phyloP scores from a whole-genome alignment of 345 rosid species.

The Alliaria petiolata region DNA sequence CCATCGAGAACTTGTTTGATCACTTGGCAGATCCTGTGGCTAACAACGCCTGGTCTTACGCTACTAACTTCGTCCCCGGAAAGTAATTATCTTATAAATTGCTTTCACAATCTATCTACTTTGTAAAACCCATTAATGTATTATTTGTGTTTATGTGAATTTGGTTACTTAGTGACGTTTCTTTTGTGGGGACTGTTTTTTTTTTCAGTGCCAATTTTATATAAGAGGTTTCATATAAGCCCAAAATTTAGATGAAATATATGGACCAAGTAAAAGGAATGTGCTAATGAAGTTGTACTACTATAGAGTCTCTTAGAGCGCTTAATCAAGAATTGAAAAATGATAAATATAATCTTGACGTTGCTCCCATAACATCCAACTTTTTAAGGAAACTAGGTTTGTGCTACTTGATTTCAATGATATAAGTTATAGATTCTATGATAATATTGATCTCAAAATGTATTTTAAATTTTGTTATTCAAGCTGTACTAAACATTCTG shows the following conservation, averaged over 20 bases:
- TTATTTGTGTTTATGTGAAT: slow-evolving; percentile 3
- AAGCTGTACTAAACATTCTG: no score
- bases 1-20: slow-evolving; percentile 82
- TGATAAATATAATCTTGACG: no score
- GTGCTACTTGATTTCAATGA: no score
- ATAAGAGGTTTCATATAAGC: not conserved
- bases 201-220: not conserved
- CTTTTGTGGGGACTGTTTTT: not conserved
- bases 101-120: slow-evolving; percentile 9
- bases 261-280: not conserved
- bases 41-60: slow-evolving; percentile 97
- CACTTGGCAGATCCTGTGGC: slow-evolving; percentile 85
- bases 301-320: no score
- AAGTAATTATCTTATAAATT: slow-evolving; percentile 41
- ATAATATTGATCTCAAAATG: no score
- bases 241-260: not conserved
- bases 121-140: slow-evolving; percentile 6
- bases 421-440: no score
- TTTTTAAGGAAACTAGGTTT: no score
- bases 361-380: no score
- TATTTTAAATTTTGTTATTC: no score
- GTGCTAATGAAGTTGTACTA: not conserved
- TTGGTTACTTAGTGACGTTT: not conserved
- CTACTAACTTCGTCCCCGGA: slow-evolving; percentile 98
- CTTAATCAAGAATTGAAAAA: no score